A percentile compares a stretch with the other conserved stretches of the same genome.
These are phyloP conservation scores for Venturia oleaginea DNA, from an alignment of 2,329 filamentous ascomycete genomes.

Conservation along the genomic window DNA sequence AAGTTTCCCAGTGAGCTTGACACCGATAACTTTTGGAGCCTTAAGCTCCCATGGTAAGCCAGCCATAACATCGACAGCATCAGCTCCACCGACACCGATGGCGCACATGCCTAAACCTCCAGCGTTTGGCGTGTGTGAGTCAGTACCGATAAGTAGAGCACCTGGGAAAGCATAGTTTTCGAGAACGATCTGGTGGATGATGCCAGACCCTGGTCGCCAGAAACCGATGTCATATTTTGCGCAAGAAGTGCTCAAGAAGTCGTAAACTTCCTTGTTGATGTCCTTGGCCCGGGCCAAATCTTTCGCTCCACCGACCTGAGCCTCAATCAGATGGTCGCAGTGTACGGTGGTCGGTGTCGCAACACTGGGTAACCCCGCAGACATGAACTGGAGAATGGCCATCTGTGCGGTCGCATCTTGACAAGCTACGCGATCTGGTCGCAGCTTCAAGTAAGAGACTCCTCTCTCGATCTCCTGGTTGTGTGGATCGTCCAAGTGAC, in stretches of 20 bases:
- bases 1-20: slow-evolving; percentile 83
- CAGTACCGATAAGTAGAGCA: slow-evolving; percentile 93
- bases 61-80: slow-evolving; percentile 98
- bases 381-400: slow-evolving; percentile 99
- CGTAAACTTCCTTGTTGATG: slow-evolving; percentile 99
- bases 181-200: slow-evolving; percentile 96
- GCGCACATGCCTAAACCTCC: slow-evolving; percentile 92
- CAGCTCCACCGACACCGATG: slow-evolving; percentile 95
- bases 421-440: slow-evolving; percentile 95
- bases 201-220: slow-evolving; percentile 97
- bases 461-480: slow-evolving; percentile 95
- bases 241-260: slow-evolving; percentile 88
- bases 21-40: slow-evolving; percentile 93
- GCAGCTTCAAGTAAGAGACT: slow-evolving; percentile 89
- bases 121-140: slow-evolving; percentile 95
- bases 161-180: slow-evolving; percentile 99
- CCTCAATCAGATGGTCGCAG: slow-evolving; percentile 99
- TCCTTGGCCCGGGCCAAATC: slow-evolving; percentile 83
- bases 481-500: slow-evolving; percentile 93
- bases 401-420: slow-evolving; percentile 99
- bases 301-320: slow-evolving; percentile 84
- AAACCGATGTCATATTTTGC: slow-evolving; percentile 99
- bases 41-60: slow-evolving; percentile 96
- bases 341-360: slow-evolving; percentile 93
- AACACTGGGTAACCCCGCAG: slow-evolving; percentile 88